Evolutionary conservation across 495 filamentous ascomycete genomes (phyloP), one percentile per base, ranked within the genome.

Genomic region (Penicillium alfredii): DNA sequence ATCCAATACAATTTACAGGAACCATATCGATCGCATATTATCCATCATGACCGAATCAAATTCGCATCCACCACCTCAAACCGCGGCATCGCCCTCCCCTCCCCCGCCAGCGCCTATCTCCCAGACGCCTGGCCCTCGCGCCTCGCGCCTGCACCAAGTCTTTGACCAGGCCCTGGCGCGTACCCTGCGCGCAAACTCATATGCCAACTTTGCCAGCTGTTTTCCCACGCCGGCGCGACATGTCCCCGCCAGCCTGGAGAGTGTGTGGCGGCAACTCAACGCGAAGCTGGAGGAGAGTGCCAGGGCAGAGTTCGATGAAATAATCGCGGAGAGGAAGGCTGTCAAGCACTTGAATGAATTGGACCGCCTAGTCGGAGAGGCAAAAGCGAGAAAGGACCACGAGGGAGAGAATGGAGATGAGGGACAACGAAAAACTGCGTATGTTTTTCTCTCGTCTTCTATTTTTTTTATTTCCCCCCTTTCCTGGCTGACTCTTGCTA

Each of bases 171-270:
- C 84, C 1, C 71, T 93, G 9, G 64, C 68, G 8, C 73, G 81
- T 41, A 86, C 87, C 1, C 71, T 93, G 4, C 73, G 72, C 38
- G 81, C 83, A 42, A 78, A 86, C 58, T 79, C 72, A 22, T 86
- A 82, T 56, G 68, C 71, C 30, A 88, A 87, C 53, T 95, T 98
- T 53, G 72, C 81, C 0, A 68, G 80, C 13, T 98, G 92, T 58
- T 98, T 94, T 59, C 92, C 92, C 0, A 89, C 86, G 3, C 73
- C 87, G 6, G 82, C 88, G 13, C 62, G 65, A 42, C 61, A 81
- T 47, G 82, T 81, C 18, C 81, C 85, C 1, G 80, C 73, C 3
- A 73, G 75, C 13, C 48, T 93, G 42, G 70, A 74, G 53, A 70
- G 66, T 13, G 76, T 87, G 31, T 86, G 85, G 74, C 58, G 69